These are phyloP conservation scores for Setomelanomma holmii DNA, from an alignment of 2,329 filamentous ascomycete species.

Conservation along the genomic window DNA sequence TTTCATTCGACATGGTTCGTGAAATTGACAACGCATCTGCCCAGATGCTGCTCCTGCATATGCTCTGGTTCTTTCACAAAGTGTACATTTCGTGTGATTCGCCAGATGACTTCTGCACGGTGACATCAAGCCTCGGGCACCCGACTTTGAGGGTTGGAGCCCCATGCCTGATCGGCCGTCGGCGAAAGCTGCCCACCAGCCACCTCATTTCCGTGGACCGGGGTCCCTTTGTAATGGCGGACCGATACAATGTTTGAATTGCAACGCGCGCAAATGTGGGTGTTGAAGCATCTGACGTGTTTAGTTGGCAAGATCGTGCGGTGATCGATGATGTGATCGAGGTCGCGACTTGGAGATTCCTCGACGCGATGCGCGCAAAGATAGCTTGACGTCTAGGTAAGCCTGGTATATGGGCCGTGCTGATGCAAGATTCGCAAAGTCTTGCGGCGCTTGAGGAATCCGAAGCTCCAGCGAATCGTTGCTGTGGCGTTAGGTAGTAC, in stretches of 20 bases:
- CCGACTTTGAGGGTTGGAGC: slow-evolving; percentile 6
- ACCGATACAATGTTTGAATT: not conserved
- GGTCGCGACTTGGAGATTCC: too few relatives aligned
- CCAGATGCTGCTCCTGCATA: slow-evolving; percentile 7
- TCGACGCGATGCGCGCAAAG: too few relatives aligned
- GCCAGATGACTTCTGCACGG: slow-evolving; percentile 15
- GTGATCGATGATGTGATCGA: not conserved
- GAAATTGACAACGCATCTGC: slow-evolving; percentile 27
- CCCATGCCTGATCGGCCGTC: slow-evolving; percentile 15
- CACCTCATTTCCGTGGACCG: slow-evolving; percentile 22
- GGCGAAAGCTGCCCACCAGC: slow-evolving; percentile 29
- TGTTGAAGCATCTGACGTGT: not conserved
- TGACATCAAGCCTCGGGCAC: slow-evolving; percentile 29
- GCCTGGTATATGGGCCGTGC: too few relatives aligned
- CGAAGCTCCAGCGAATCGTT: too few relatives aligned
- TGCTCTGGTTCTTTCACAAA: slow-evolving; percentile 3
- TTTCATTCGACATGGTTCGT: slow-evolving; percentile 14
- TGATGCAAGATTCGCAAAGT: too few relatives aligned
- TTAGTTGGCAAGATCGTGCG: not conserved
- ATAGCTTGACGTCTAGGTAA: too few relatives aligned
- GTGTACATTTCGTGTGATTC: slow-evolving; percentile 27
- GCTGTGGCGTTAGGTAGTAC: too few relatives aligned
- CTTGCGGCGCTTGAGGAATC: too few relatives aligned
- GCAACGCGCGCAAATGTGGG: not conserved
- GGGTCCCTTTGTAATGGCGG: slow-evolving; percentile 19